phyloP scores from a whole-genome alignment of 2,329 filamentous ascomycete species.

The Trichothecium sympodiale region DNA sequence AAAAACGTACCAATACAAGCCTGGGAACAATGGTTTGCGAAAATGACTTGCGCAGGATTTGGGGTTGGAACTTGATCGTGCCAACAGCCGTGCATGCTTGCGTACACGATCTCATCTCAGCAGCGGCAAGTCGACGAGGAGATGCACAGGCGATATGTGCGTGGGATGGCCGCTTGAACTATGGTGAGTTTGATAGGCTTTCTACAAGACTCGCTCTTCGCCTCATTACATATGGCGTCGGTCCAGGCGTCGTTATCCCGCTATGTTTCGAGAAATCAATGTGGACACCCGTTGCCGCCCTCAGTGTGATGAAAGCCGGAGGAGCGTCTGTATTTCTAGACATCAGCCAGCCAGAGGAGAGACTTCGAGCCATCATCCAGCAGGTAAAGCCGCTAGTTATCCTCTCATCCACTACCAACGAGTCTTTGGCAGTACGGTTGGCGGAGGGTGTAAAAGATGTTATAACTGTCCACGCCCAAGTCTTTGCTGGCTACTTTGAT shows the following conservation, averaged over 20 bases:
- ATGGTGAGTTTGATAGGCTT: neutral
- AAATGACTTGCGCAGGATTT: neutral
- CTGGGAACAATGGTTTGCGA: too few relatives aligned
- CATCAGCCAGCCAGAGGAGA: slow-evolving; percentile 1
- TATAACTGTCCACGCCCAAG: too few relatives aligned
- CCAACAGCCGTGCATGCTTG: neutral
- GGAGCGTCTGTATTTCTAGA: slow-evolving; percentile 12
- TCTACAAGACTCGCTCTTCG: neutral
- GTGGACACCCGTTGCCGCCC: slow-evolving; percentile 7
- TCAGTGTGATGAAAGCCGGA: slow-evolving; percentile 12
- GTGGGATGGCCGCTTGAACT: slow-evolving; percentile 24
- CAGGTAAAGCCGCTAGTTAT: too few relatives aligned
- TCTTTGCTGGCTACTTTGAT: too few relatives aligned
- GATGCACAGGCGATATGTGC: slow-evolving; percentile 24
- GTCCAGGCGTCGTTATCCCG: slow-evolving; percentile 7
- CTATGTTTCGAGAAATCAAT: slow-evolving; percentile 11
- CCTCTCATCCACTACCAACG: too few relatives aligned
- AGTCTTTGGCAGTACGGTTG: too few relatives aligned
- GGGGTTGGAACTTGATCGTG: neutral
- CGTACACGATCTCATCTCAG: neutral
- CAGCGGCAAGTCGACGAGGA: slow-evolving; percentile 9
- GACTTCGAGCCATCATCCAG: neutral
- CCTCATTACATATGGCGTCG: neutral
- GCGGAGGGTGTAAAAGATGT: too few relatives aligned
- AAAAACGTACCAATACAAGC: too few relatives aligned